A percentile compares a stretch with the other conserved stretches of the same genome.
These are phyloP conservation scores for Termitomyces sp. DNA, from an alignment of 768 basidiomycete species.

Conservation along the genomic window DNA sequence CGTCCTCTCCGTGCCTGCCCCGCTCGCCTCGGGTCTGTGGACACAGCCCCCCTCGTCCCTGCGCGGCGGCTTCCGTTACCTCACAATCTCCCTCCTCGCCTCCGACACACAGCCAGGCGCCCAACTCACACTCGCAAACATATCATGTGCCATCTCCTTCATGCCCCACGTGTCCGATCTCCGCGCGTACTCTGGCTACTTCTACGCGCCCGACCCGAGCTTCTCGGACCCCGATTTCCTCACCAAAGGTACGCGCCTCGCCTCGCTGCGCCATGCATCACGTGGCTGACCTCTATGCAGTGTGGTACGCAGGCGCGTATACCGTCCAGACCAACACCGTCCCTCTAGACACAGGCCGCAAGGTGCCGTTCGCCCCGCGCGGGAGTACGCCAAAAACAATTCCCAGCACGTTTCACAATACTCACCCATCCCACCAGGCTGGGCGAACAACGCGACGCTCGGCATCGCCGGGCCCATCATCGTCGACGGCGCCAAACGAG, in stretches of 20 bases:
- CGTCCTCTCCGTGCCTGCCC: conserved; percentile 34
- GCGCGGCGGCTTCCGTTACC: conserved; percentile 49
- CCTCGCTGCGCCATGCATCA: neutral
- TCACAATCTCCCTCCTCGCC: conserved; percentile 37
- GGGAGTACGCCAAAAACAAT: conserved; percentile 37
- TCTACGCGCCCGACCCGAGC: conserved; percentile 38
- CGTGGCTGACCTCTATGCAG: conserved; percentile 14
- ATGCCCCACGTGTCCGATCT: conserved; percentile 48
- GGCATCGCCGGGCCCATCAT: conserved; percentile 58
- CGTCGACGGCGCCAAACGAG: conserved; percentile 57
- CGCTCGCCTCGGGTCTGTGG: conserved; percentile 36
- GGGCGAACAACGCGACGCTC: conserved; percentile 50
- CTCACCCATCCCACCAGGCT: conserved; percentile 27
- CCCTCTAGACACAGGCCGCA: conserved; percentile 43
- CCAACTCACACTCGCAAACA: conserved; percentile 37
- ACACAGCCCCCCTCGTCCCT: conserved; percentile 40
- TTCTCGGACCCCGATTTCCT: conserved; percentile 44
- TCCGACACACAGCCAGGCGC: conserved; percentile 7
- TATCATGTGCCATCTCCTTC: conserved; percentile 47
- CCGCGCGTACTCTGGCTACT: conserved; percentile 48
- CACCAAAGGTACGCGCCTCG: conserved; percentile 44
- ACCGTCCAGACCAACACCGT: conserved; percentile 57
- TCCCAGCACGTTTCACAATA: neutral
- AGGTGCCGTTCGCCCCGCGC: conserved; percentile 39
- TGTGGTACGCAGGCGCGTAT: conserved; percentile 60